Conservation (phyloP, 306 rosid species). For the Rosa persica region DNA sequence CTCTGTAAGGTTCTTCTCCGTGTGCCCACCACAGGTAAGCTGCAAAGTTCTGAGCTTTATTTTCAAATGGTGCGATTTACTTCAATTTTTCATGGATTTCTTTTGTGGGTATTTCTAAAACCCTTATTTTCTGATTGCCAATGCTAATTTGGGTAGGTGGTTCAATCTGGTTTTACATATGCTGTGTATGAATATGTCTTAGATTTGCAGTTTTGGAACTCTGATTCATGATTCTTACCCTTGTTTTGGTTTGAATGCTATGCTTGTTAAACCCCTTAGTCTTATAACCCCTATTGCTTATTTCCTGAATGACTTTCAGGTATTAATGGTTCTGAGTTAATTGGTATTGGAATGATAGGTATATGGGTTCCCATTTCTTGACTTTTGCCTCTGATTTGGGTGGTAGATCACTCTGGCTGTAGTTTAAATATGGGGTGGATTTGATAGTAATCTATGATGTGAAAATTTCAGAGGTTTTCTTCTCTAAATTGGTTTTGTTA, state of each 20-base stretch:
- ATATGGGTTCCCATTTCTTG: neutral
- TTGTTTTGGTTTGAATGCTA: neutral
- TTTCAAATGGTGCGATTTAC: no score
- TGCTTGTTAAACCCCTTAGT: neutral
- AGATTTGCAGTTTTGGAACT: neutral
- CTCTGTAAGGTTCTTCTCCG: neutral
- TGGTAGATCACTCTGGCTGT: neutral
- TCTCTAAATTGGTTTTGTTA: neutral
- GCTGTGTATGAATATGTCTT: neutral
- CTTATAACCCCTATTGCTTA: neutral
- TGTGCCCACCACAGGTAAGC: constrained; percentile 13
- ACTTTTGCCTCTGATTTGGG: neutral
- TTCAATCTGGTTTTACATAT: neutral
- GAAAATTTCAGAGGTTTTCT: neutral
- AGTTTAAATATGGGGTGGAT: neutral
- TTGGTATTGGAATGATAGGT: neutral
- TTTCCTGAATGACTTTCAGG: neutral
- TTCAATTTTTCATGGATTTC: neutral
- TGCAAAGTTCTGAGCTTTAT: neutral
- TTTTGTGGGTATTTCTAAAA: neutral
- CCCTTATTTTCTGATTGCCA: neutral
- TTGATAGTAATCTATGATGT: neutral
- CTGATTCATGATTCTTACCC: neutral
- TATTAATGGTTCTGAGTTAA: neutral
- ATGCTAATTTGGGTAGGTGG: neutral